These are phyloP conservation scores for Hypoxylon lienhwacheense DNA, from an alignment of 495 filamentous ascomycete genomes.

Conservation along the genomic window DNA sequence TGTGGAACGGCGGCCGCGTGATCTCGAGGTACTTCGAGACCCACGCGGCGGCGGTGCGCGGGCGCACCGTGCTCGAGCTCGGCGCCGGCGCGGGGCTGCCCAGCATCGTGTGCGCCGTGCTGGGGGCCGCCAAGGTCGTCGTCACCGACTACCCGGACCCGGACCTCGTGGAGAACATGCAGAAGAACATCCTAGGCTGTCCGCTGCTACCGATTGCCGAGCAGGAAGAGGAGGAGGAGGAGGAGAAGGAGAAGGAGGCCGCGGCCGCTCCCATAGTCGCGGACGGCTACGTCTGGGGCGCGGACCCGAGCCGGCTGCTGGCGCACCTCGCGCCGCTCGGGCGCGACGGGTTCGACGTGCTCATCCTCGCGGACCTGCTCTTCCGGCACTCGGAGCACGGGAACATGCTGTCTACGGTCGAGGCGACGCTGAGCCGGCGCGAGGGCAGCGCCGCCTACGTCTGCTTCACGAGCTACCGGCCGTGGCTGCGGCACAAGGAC, in stretches of 20 bases:
- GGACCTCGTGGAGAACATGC: slow-evolving; percentile 75
- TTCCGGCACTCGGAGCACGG: slow-evolving; percentile 86
- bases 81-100: slow-evolving; percentile 88
- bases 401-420: slow-evolving; percentile 71
- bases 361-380: slow-evolving; percentile 85
- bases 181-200: slow-evolving; percentile 65
- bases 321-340: slow-evolving; percentile 45
- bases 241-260: slow-evolving; percentile 15
- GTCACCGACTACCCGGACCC: slow-evolving; percentile 88
- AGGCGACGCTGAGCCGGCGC: slow-evolving; percentile 58
- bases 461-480: slow-evolving; percentile 91
- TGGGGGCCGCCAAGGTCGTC: slow-evolving; percentile 69
- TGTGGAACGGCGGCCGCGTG: slow-evolving; percentile 85
- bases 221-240: no score
- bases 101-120: slow-evolving; percentile 71
- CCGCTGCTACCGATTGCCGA: slow-evolving; percentile 25
- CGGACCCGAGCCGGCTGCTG: slow-evolving; percentile 54
- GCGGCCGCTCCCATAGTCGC: slow-evolving; percentile 44
- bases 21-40: slow-evolving; percentile 76
- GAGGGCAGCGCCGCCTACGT: slow-evolving; percentile 69
- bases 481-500: slow-evolving; percentile 83
- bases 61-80: slow-evolving; percentile 77
- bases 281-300: slow-evolving; percentile 83
- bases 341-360: slow-evolving; percentile 64
- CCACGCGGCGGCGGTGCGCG: slow-evolving; percentile 58